Evolutionary conservation across 164 flowering plant genomes (phyloP), one percentile per base, ranked within the genome.

Genomic region (Vitis amurensis): DNA sequence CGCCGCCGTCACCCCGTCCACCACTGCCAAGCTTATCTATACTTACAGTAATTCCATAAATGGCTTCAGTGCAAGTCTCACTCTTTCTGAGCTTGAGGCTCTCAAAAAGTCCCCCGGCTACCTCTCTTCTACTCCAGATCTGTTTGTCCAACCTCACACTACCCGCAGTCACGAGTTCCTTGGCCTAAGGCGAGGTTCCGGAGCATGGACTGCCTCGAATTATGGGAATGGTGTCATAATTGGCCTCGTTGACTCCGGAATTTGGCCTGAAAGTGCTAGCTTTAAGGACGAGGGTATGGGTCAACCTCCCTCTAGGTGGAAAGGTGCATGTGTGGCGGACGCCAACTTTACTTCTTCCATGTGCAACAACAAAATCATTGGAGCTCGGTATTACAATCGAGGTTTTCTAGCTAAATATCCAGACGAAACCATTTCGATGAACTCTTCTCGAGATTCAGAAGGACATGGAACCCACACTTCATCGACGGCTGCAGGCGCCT

Each of bases 391-490:
- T 50, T 87, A 51, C 65, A 76, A 70, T 69, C 79, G 78, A 61
- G 87, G 85, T 11, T 27, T 80, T 5, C 17, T 50, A 11, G 78
- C 78, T 8, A 74, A 30, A 55, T 27, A 55, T 19, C 74, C 75
- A 0, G 44, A 69, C 0, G 27, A 47, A 12, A 71, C 59, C 14
- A 61, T 76, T 6, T 15, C 74, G 2, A 61, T 69, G 73, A 58
- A 66, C 30, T 87, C 88, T 1, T 23, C 91, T 0, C 66, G 85
- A 9, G 89, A 84, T 68, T 11, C 47, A 3, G 4, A 10, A 9
- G 89, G 88, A 14, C 88, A 86, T 63, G 90, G 83, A 14, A 82
- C 86, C 0, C 90, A 86, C 69, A 84, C 88, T 10, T 55, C 88
- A 1, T 79, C 87, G 7, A 84, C 71, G 0, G 87, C 87, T 0